phyloP scores from a whole-genome alignment of 83 land plant species.

The Thuja plicata region DNA sequence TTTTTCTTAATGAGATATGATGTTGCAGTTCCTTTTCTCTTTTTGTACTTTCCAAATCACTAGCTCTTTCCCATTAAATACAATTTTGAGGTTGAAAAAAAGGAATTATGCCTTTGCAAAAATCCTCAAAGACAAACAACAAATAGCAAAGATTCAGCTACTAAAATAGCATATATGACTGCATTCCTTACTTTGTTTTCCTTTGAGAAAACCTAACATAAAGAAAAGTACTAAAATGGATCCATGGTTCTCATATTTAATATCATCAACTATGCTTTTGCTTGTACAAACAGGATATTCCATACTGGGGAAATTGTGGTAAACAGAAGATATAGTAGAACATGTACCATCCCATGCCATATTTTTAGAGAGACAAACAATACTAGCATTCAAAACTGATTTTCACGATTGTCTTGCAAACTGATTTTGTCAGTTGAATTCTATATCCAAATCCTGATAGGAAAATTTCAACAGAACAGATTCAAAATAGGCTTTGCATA shows the following conservation, averaged over 20 bases:
- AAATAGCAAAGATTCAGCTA: neutral
- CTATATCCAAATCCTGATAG: neutral
- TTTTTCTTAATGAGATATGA: neutral
- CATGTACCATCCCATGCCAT: neutral
- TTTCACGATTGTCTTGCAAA: too few relatives aligned
- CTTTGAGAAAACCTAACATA: neutral
- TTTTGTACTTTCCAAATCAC: neutral
- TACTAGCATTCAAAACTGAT: too few relatives aligned
- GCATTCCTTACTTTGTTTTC: neutral
- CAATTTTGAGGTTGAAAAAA: neutral
- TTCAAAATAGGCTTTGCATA: neutral
- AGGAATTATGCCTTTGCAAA: neutral
- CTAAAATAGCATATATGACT: neutral
- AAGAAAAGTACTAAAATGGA: neutral
- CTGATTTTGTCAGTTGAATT: neutral
- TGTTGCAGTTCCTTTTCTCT: neutral
- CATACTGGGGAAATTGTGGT: neutral
- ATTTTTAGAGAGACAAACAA: neutral
- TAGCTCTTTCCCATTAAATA: neutral
- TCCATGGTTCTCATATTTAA: neutral
- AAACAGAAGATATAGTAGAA: neutral
- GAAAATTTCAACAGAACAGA: neutral
- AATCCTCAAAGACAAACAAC: neutral
- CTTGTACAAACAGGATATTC: neutral
- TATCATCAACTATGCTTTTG: neutral